Evolutionary conservation across 495 filamentous ascomycete species (phyloP), one percentile per base, ranked within the genome.

Genomic region (Penicillium paradoxum): DNA sequence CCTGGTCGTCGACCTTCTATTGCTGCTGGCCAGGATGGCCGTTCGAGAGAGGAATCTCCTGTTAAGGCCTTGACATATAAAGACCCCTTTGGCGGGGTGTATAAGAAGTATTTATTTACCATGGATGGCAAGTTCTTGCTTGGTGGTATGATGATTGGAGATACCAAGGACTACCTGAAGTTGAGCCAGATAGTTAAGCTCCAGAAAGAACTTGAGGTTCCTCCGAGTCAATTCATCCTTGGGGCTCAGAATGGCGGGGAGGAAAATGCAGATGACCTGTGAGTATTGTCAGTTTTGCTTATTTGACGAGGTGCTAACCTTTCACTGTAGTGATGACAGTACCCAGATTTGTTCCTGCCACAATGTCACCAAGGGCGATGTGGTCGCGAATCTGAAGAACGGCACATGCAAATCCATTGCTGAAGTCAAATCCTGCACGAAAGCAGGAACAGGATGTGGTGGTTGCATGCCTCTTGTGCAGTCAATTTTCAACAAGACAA

Each of bases 141-240:
- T 6, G 92, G 92, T 15, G 92, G 92, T 3, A 97, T 97, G 91
- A 96, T 97, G 88, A 96, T 97, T 51, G 92, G 92, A 32, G 92
- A 97, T 68, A 96, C 91, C 0, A 86, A 81, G 53, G 92, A 97
- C 68, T 97, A 96, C 65, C 80, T 96, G 69, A 96, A 95, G 62
- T 73, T 97, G 36, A 92, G 96, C 6, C 88, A 90, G n/a, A 85
- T 96, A 78, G 91, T 95, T 27, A 97, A 93, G 72, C 83, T 78
- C 52, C 87, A 91, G 59, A 96, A 95, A 65, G 73, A 78, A 59
- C 75, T 97, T 3, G 88, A 95, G 22, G 76, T 93, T 3, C 87
- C 90, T 0, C 92, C 92, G 0, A 84, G 87, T 11, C 83, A 95
- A 62, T 84, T 97, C n/a, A 96, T 97, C 58, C 73, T 97, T 17